These are phyloP conservation scores for Whalleya microplaca DNA, from an alignment of 2,329 filamentous ascomycete genomes.

Conservation along the genomic window DNA sequence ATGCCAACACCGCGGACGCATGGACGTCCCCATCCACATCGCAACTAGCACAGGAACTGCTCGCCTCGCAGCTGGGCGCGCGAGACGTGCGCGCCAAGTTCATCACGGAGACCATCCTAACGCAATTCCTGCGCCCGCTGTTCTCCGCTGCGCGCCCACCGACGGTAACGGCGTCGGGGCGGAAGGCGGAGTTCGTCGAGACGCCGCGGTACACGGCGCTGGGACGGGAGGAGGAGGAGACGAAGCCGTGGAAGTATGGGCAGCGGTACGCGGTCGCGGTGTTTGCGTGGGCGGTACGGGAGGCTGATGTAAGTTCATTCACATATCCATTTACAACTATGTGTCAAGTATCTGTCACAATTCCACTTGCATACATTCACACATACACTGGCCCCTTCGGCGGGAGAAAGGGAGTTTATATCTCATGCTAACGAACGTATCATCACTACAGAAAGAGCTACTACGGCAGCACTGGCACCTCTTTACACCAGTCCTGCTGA, in stretches of 20 bases:
- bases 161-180: slow-evolving; percentile 59
- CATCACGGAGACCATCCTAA: slow-evolving; percentile 61
- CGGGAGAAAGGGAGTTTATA: too few relatives aligned
- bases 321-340: not conserved
- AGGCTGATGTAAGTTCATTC: slow-evolving; percentile 49
- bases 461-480: slow-evolving; percentile 67
- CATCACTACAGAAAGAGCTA: slow-evolving; percentile 41
- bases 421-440: not conserved
- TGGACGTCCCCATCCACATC: slow-evolving; percentile 28
- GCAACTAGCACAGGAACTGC: slow-evolving; percentile 17
- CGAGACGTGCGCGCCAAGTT: slow-evolving; percentile 36
- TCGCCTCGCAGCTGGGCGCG: slow-evolving; percentile 16
- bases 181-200: slow-evolving; percentile 53
- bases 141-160: slow-evolving; percentile 62
- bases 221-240: slow-evolving; percentile 44
- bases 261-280: slow-evolving; percentile 56
- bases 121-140: slow-evolving; percentile 66
- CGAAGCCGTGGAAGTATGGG: slow-evolving; percentile 66
- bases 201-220: slow-evolving; percentile 39
- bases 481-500: slow-evolving; percentile 70
- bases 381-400: too few relatives aligned
- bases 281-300: slow-evolving; percentile 62
- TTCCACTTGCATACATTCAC: too few relatives aligned
- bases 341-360: not conserved
- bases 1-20: slow-evolving; percentile 23